Evolutionary conservation across 2,329 filamentous ascomycete genomes (phyloP), one percentile per base, ranked within the genome.

Genomic region (Fusarium globosum): DNA sequence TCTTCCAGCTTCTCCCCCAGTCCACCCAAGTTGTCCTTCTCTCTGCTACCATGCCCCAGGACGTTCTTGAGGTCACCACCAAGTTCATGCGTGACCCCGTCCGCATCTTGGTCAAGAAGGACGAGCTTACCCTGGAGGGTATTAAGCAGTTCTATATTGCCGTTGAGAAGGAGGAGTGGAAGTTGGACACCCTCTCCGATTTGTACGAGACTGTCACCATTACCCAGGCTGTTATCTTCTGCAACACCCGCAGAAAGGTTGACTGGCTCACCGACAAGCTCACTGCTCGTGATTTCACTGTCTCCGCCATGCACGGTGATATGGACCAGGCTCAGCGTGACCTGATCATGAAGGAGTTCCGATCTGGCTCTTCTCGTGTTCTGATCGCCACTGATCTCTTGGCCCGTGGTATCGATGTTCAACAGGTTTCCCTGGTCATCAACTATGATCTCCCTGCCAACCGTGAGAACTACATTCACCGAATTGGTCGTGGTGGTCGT

Each of bases 61-160:
- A 99, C 83, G 96, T 99, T 73, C 92, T 99, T 71, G 96, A 99
- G 89, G 95, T 99, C 83, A 99, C 96, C 83, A 98, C 96, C 88
- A 98, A 98, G 89, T 99, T 99, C 91, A 99, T 99, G 96, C 95
- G 95, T 81, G 96, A 99, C 87, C 96, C 96, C 78, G 94, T 99
- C 85, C 95, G 96, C 83, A 98, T 99, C 83, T 90, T 99, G 79
- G 96, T 99, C 87, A 99, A 99, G 93, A 97, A 97, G 91, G 96
- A 97, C 83, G 96, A 99, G 85, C 92, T 99, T 85, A 99, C 96
- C 82, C 94, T 99, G 69, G 96, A 99, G 88, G 96, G 96, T 94
- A 97, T 99, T 84, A 99, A 99, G 91, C 96, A 99, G 86, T 99
- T 98, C 89, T 99, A 98, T 89, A 98, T 99, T 86, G 96, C 96